phyloP scores from a whole-genome alignment of 306 rosid species.

The Arachis stenosperma region DNA sequence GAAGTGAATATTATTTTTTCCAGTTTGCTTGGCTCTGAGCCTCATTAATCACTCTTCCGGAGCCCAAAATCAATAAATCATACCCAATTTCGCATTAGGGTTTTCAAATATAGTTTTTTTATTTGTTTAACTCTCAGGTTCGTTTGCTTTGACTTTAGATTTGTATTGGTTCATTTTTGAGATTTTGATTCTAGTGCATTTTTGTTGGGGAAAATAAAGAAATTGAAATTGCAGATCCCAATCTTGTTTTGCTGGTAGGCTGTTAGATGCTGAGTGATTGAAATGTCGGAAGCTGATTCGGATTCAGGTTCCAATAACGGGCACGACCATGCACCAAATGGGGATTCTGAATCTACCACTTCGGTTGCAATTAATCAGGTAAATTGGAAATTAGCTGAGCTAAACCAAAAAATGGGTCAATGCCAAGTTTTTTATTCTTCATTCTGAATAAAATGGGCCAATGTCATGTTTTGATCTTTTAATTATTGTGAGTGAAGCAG shows the following conservation, averaged over 20 bases:
- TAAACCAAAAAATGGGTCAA: not conserved
- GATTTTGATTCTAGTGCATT: conserved; percentile 19
- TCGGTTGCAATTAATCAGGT: conserved; percentile 43
- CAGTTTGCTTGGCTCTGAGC: conserved; percentile 34
- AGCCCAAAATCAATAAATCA: not conserved
- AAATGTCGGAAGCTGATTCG: conserved; percentile 31
- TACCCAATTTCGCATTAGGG: conserved; percentile 35
- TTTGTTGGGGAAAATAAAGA: not conserved
- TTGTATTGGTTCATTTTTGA: conserved; percentile 7
- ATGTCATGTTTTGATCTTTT: conserved; percentile 19
- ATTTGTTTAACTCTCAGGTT: not conserved
- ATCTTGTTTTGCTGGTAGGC: conserved; percentile 43
- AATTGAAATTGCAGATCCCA: conserved; percentile 43
- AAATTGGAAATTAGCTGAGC: conserved; percentile 19
- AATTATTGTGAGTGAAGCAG: conserved; percentile 34
- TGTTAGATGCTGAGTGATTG: conserved; percentile 64
- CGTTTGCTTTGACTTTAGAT: conserved; percentile 18
- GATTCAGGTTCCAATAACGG: conserved; percentile 36
- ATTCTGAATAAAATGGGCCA: conserved; percentile 6
- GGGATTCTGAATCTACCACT: conserved; percentile 36
- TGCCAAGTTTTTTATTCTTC: conserved; percentile 10
- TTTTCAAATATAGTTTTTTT: not conserved
- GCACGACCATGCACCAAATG: conserved; percentile 38
- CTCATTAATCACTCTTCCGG: not conserved
- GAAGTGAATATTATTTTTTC: not conserved